Base-by-base conservation (phyloP, 108 stramenopile species). In the Conticribra weissflogii region DNA sequence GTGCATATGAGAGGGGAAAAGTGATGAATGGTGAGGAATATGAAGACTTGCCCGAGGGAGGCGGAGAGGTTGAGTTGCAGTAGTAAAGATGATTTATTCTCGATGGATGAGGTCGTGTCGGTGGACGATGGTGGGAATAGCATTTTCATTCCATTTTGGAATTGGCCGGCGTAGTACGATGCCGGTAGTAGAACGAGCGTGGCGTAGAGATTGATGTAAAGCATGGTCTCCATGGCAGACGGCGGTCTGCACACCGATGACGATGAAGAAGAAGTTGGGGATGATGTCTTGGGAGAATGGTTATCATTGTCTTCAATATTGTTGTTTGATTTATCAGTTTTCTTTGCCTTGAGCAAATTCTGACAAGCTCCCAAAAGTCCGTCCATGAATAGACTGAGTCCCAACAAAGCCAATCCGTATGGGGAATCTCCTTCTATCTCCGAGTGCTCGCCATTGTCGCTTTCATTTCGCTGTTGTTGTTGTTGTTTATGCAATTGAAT, bases 31-130 rank as follows among this genome's bases (percentile, higher is more conserved):
- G 96, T 97, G 29, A 94, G 79, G 74, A 96, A 98, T 64, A 98
- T 94, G 79, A 97, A 98, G n/a, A 96, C 90, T 67, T 98, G 98
- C 7, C 98, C 98, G 4, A 85, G 22, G 0, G 93, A 90, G 3
- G 91, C 91, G 1, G 89, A 76, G 22, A 77, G 56, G 63, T 89
- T 95, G 45, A 92, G 62, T 21, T 86, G 76, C 22, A 72, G 21
- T 24, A 70, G 45, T 3, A 86, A 34, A 8, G 66, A 63, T 41
- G 68, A 31, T 17, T 78, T 78, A 59, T 64, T 23, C 9, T 63
- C 27, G 17, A 48, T 30, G 36, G 36, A 12, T 12, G 12, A 9
- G 36, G 36, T 53, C 68, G 44, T 14, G 3, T 49, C 25, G 34
- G 59, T n/a, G 31, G 48, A 67, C 59, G 72, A 69, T 3, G 77